Evolutionary conservation across 2,329 filamentous ascomycete genomes (phyloP), one percentile per base, ranked within the genome.

Genomic region (Ophiosphaerella narmari): DNA sequence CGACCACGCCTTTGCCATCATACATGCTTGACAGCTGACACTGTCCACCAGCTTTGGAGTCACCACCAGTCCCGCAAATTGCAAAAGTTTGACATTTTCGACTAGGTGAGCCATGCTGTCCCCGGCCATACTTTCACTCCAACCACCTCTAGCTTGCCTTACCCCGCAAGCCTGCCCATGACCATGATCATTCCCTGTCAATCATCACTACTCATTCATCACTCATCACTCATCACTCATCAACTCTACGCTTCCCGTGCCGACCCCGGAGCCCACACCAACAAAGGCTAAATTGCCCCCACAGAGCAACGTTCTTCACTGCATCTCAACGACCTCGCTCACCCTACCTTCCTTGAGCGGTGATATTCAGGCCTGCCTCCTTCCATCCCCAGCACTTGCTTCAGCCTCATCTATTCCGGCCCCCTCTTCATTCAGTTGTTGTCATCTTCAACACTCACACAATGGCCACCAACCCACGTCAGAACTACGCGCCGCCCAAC

Each of bases 81-180:
- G 66, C 70, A 68, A 68, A 68, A 64, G 57, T 67, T 73, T 73
- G 67, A 72, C 65, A 71, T 73, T 68, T 71, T 70, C 70, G 68
- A 67, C 61, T 63, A 65, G 63, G 72, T 74, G 59, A 59, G 71
- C 63, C 26, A 8, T 31, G 16, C 38, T 37, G 54, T 59, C 48
- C 48, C 52, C 46, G 34, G 23, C 23, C 34, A 26, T 44, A 31
- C 36, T 39, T 39, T 55, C 47, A 57, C 54, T 34, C 39, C 16
- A 31, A 31, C 37, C 42, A 16, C 39, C 16, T 18, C 16, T 18
- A 18, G 16, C 43, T 43, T 45, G 40, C 26, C 38, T 46, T 23
- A 26, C 40, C 39, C 37, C 46, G 40, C 48, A 39, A 41, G 18
- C 18, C 33, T 23, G 24, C 18, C 47, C n/a, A 12, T 34, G 7